Conservation (phyloP, 768 basidiomycete species). For the Tricholomella constricta region DNA sequence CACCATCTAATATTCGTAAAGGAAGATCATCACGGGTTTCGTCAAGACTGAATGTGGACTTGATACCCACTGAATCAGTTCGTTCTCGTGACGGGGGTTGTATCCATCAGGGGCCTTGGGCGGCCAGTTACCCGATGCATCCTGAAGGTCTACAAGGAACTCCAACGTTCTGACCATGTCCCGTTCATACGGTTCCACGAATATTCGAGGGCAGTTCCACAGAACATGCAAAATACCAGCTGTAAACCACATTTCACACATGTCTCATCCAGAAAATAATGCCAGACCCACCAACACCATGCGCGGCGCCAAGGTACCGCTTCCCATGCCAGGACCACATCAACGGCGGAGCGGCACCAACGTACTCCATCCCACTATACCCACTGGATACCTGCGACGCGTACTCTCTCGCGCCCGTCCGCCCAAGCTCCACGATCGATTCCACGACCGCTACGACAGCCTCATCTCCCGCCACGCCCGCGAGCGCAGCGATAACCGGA, state of each 20-base stretch:
- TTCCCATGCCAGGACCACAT: conserved; percentile 67
- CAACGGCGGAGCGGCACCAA: conserved; percentile 37
- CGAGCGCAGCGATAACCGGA: not conserved
- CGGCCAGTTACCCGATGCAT: conserved; percentile 55
- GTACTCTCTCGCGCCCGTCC: conserved; percentile 38
- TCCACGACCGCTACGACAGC: conserved; percentile 39
- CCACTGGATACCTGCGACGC: conserved; percentile 22
- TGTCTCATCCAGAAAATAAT: not conserved
- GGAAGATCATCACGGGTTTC: not conserved
- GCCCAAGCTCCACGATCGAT: conserved; percentile 49
- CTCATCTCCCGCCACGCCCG: conserved; percentile 34
- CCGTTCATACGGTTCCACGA: conserved; percentile 39
- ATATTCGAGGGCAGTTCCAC: conserved; percentile 39
- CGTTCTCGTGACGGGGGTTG: conserved; percentile 25
- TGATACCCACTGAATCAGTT: conserved; percentile 51
- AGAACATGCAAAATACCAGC: conserved; percentile 58
- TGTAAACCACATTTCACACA: conserved; percentile 17
- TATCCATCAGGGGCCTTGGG: conserved; percentile 35
- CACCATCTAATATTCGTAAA: conserved; percentile 48
- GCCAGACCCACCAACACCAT: conserved; percentile 53
- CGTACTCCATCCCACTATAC: conserved; percentile 1
- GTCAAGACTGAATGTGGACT: not conserved
- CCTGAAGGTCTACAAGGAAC: conserved; percentile 51
- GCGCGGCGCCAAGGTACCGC: conserved; percentile 57
- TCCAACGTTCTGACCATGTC: conserved; percentile 45